These are phyloP conservation scores for Salix suchowensis DNA, from an alignment of 345 rosid species.

Conservation along the genomic window DNA sequence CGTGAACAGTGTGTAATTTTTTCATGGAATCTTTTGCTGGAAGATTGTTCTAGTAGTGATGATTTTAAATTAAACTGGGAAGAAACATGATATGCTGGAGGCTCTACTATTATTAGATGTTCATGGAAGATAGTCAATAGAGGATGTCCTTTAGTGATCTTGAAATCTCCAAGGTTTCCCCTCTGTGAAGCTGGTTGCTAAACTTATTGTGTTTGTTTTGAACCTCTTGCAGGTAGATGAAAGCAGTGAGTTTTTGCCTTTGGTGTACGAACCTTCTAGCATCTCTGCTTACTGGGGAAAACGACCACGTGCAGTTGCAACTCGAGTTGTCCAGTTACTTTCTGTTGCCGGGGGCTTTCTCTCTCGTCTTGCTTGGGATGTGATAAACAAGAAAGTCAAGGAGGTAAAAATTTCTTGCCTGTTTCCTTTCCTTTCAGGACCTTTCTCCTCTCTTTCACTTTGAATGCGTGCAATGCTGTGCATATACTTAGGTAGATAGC, in stretches of 20 bases:
- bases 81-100: neutral
- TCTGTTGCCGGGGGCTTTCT: conserved; percentile 97
- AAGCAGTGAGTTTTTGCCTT: conserved; percentile 84
- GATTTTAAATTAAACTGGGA: neutral
- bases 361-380: conserved; percentile 62
- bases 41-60: neutral
- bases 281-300: conserved; percentile 95
- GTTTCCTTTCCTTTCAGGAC: neutral
- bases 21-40: neutral
- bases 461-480: neutral
- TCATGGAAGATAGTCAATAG: neutral
- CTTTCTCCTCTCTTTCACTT: neutral
- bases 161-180: neutral
- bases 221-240: conserved; percentile 57
- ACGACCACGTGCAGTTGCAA: conserved; percentile 87
- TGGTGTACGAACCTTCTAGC: conserved; percentile 84
- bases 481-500: neutral
- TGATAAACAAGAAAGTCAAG: conserved; percentile 77
- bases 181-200: conserved; percentile 4
- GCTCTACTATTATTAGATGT: neutral
- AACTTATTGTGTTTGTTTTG: neutral
- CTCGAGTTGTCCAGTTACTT: conserved; percentile 67
- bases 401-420: conserved; percentile 47
- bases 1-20: neutral
- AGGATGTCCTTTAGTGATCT: neutral